phyloP scores from a whole-genome alignment of 2,329 filamentous ascomycete species.

The Biscogniauxia sp. region DNA sequence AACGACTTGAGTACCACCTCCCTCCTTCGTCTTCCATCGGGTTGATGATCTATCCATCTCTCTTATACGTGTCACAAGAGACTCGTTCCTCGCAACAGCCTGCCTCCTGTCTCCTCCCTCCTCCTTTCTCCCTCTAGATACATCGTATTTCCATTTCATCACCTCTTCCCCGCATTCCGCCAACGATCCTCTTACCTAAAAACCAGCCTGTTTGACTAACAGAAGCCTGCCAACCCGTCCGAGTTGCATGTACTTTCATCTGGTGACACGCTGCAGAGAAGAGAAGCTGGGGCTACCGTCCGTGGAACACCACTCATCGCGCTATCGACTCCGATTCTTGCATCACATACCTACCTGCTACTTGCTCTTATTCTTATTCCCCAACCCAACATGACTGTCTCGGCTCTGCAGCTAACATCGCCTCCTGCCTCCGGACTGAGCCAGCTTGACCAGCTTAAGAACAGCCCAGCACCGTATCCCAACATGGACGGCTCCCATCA shows the following conservation, averaged over 20 bases:
- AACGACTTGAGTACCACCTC: not conserved
- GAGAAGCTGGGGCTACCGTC: slow-evolving; percentile 4
- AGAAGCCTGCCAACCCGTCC: slow-evolving; percentile 34
- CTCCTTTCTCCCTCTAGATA: not conserved
- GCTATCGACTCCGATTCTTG: slow-evolving; percentile 28
- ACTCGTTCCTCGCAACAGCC: too few relatives aligned
- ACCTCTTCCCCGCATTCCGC: slow-evolving; percentile 41
- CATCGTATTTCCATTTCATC: slow-evolving; percentile 18
- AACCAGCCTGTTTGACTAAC: slow-evolving; percentile 44
- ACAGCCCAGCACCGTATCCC: slow-evolving; percentile 20
- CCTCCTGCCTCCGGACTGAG: slow-evolving; percentile 13
- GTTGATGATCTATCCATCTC: not conserved
- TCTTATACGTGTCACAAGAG: not conserved
- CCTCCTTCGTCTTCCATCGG: not conserved
- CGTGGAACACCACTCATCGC: slow-evolving; percentile 16
- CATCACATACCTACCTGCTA: slow-evolving; percentile 13
- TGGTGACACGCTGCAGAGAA: slow-evolving; percentile 19
- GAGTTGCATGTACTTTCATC: slow-evolving; percentile 7
- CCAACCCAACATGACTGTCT: not conserved
- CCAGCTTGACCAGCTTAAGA: slow-evolving; percentile 16
- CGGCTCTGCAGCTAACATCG: slow-evolving; percentile 1
- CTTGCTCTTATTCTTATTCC: not conserved
- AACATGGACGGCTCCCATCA: slow-evolving; percentile 27
- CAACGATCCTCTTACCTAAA: slow-evolving; percentile 46
- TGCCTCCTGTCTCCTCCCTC: too few relatives aligned